A percentile compares a stretch with the other conserved stretches of the same genome.
phyloP scores from a whole-genome alignment of 306 rosid genomes.

The Acmispon strigosus region DNA sequence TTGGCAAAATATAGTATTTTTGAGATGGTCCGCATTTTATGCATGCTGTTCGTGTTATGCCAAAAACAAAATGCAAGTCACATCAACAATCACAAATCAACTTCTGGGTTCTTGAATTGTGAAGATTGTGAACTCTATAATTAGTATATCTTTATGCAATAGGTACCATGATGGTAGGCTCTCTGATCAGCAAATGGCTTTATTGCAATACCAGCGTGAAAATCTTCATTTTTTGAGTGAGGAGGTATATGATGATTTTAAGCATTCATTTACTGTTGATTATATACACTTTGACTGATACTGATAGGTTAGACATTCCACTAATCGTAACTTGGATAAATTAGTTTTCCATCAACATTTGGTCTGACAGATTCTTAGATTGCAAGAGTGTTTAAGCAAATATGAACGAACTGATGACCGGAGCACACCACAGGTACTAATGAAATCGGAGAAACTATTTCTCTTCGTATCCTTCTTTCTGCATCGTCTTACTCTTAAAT shows the following conservation, averaged over 20 bases:
- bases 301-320: neutral
- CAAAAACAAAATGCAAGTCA: neutral
- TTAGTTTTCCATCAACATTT: conserved; percentile 10
- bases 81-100: conserved; percentile 5
- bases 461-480: neutral
- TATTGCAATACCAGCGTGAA: conserved; percentile 97
- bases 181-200: conserved; percentile 99
- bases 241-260: conserved; percentile 56
- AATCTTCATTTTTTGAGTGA: conserved; percentile 97
- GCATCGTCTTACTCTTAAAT: neutral
- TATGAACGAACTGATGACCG: conserved; percentile 84
- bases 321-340: conserved; percentile 1
- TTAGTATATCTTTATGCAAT: conserved; percentile 29
- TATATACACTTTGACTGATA: neutral
- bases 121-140: conserved; percentile 4
- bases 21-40: neutral
- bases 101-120: neutral
- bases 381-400: conserved; percentile 88
- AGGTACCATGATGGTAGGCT: conserved; percentile 93
- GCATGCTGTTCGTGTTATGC: neutral
- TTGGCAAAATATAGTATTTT: conserved; percentile 12
- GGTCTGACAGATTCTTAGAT: conserved; percentile 68
- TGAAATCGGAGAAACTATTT: neutral
- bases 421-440: conserved; percentile 84
- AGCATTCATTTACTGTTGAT: conserved; percentile 13